Evolutionary conservation across 495 filamentous ascomycete species (phyloP), one percentile per base, ranked within the genome.

Genomic region (Tirmania nivea): DNA sequence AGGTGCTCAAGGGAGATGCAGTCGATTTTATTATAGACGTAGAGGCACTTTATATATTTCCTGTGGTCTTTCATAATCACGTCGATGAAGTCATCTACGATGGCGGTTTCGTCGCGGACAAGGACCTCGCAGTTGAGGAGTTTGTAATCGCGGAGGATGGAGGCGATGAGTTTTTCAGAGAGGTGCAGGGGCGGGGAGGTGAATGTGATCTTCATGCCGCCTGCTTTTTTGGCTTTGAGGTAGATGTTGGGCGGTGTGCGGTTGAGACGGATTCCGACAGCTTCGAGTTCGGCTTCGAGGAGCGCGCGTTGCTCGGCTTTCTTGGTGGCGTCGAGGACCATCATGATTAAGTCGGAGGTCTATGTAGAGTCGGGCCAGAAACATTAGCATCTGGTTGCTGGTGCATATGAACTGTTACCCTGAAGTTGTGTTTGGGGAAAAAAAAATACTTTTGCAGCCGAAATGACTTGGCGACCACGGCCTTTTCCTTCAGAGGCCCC

Each of bases 1-100:
- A 99, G 76, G 71, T 88, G 92, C 59, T 94, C 84, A 56, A 99
- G 75, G 25, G 83, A 87, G 60, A 99, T 80, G 66, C 79, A 81
- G 72, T 99, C 92, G 71, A 99, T 93, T 69, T 99, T 99, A 82
- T 99, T 99, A 77, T 99, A 99, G 34, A 95, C 92, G 69, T 99
- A 99, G 21, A 99, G 75, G 63, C 87, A 93, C 53, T 68, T 70
- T 71, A 99, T 95, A 71, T 99, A 99, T 69, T 92, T 96, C 60
- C 92, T 75, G 71, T 99, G 88, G 63, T 94, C 86, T 61, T 88
- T 90, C 87, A 95, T 96, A 69, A 99, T 94, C 47, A 96, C 87
- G 66, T 99, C 92, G 65, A 99, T 96, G 66, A 99, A 82, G 67
- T 99, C 90, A 69, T 99, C 92, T 35, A 99, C 87, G 12, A 89